These are phyloP conservation scores for Peronospora belbahrii DNA, from an alignment of 352 stramenopile genomes.

Conservation along the genomic window DNA sequence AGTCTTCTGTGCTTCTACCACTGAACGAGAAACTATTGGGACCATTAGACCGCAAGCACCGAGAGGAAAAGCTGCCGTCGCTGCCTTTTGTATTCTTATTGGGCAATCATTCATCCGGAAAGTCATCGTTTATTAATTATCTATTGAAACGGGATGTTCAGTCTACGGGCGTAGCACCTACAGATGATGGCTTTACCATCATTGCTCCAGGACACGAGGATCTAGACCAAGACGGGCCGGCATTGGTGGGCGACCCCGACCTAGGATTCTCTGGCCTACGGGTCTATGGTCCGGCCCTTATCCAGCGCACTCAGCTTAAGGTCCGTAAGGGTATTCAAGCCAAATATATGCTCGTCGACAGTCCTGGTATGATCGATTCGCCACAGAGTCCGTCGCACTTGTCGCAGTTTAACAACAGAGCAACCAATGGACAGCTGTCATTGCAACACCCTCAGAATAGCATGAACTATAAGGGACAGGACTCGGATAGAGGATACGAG, in stretches of 20 bases:
- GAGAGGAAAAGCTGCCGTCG: constrained; percentile 87
- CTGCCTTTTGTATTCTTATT: constrained; percentile 98
- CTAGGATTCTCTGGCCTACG: constrained; percentile 95
- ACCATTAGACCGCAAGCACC: constrained; percentile 83
- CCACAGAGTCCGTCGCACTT: constrained; percentile 66
- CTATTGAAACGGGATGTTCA: constrained; percentile 93
- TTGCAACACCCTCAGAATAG: constrained; percentile 28
- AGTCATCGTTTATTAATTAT: constrained; percentile 99
- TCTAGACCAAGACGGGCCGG: constrained; percentile 94
- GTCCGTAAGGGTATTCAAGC: constrained; percentile 89
- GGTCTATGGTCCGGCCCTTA: constrained; percentile 94
- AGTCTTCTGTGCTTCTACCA: constrained; percentile 64
- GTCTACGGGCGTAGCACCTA: constrained; percentile 98
- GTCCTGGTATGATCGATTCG: constrained; percentile 98
- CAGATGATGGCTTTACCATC: constrained; percentile 99
- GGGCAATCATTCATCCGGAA: constrained; percentile 98
- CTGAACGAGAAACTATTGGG: constrained; percentile 83
- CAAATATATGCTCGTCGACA: constrained; percentile 99
- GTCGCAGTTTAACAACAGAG: constrained; percentile 43
- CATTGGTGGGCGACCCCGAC: constrained; percentile 94
- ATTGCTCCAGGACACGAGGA: constrained; percentile 95
- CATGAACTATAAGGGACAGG: constrained; percentile 30
- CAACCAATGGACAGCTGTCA: constrained; percentile 18
- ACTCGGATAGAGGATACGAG: constrained; percentile 92
- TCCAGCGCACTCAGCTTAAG: constrained; percentile 98